A percentile compares a stretch with the other conserved stretches of the same genome.
Conservation (phyloP, 495 filamentous ascomycete genomes). For the Paragyromitra xinjiangensis region DNA sequence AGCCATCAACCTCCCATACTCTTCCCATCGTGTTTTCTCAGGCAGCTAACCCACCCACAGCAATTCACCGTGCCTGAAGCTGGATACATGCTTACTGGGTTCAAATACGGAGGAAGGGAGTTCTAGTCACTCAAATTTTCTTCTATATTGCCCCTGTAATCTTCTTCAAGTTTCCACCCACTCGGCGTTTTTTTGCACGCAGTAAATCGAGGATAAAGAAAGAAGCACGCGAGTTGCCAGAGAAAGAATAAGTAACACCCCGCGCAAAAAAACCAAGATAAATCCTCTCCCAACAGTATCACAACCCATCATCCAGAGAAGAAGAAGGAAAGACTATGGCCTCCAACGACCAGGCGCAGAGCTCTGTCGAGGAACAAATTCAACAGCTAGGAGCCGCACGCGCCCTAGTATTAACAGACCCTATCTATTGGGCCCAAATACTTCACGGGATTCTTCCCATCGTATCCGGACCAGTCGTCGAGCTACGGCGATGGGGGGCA, state of each 20-base stretch:
- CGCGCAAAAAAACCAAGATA: slow-evolving; percentile 26
- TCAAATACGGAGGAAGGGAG: slow-evolving; percentile 21
- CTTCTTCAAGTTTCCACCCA: slow-evolving; percentile 38
- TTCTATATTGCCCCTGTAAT: slow-evolving; percentile 45
- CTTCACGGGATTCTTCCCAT: slow-evolving; percentile 89
- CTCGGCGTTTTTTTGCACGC: slow-evolving; percentile 41
- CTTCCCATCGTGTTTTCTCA: slow-evolving; percentile 34
- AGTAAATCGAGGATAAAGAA: slow-evolving; percentile 41
- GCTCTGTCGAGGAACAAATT: slow-evolving; percentile 75
- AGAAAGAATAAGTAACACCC: slow-evolving; percentile 23
- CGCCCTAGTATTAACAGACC: slow-evolving; percentile 82
- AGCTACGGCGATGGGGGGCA: slow-evolving; percentile 92
- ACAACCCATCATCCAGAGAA: slow-evolving; percentile 26
- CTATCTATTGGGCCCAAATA: slow-evolving; percentile 85
- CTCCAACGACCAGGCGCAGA: slow-evolving; percentile 53
- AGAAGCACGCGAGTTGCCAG: slow-evolving; percentile 29
- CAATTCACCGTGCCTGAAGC: slow-evolving; percentile 26
- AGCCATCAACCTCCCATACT: slow-evolving; percentile 41
- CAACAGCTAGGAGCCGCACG: slow-evolving; percentile 86
- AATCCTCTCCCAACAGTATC: slow-evolving; percentile 1
- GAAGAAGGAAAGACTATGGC: slow-evolving; percentile 35
- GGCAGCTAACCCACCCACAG: slow-evolving; percentile 41
- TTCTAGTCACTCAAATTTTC: slow-evolving; percentile 37
- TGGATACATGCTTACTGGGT: slow-evolving; percentile 21
- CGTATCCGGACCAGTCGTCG: slow-evolving; percentile 74